These are phyloP conservation scores for Beauveria medogensis DNA, from an alignment of 2,329 filamentous ascomycete genomes.

Conservation along the genomic window DNA sequence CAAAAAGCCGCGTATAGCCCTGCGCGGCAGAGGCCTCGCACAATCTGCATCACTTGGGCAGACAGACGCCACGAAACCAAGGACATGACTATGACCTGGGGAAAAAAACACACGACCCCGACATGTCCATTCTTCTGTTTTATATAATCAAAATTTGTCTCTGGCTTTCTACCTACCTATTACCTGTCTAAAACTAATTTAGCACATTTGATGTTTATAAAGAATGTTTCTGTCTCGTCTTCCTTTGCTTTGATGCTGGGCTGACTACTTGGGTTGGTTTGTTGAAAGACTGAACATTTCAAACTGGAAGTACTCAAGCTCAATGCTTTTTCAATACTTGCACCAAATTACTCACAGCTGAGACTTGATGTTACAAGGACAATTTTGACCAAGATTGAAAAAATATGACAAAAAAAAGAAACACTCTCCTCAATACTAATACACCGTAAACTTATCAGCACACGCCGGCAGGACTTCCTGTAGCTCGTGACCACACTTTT, in stretches of 20 bases:
- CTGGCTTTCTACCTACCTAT: conserved; percentile 6
- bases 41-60: not conserved
- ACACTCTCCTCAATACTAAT: not conserved
- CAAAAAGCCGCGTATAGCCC: too few relatives aligned
- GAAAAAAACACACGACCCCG: not conserved
- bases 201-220: conserved; percentile 10
- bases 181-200: conserved; percentile 14
- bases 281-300: too few relatives aligned
- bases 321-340: too few relatives aligned
- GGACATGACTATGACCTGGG: too few relatives aligned
- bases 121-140: conserved; percentile 16
- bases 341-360: too few relatives aligned
- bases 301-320: too few relatives aligned
- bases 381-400: not conserved
- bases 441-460: not conserved
- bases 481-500: too few relatives aligned
- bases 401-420: too few relatives aligned
- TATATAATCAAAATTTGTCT: not conserved
- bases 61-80: too few relatives aligned
- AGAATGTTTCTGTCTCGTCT: not conserved
- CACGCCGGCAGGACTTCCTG: not conserved
- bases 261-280: not conserved
- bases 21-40: not conserved
- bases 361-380: too few relatives aligned
- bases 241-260: too few relatives aligned